Percentiles rank a stretch among this genome's conserved stretches.
phyloP scores from a whole-genome alignment of 768 basidiomycete genomes.

The Hygrophorus russula region DNA sequence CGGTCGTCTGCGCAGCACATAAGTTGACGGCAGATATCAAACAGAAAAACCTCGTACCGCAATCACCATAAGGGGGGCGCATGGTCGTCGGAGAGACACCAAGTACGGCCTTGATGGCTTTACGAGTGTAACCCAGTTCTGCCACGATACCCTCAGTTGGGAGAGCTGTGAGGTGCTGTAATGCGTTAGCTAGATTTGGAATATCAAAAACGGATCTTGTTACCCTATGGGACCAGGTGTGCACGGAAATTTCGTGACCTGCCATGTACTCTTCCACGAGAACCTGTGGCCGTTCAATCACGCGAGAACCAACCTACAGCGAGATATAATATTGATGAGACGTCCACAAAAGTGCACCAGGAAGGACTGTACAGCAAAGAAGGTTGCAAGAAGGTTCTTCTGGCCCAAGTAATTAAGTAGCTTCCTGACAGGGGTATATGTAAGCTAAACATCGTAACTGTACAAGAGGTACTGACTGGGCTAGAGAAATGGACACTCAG shows the following conservation, averaged over 20 bases:
- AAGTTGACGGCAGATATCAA: background rate
- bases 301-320: constrained; percentile 42
- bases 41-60: constrained; percentile 28
- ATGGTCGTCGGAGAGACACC: constrained; percentile 71
- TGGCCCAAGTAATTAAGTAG: constrained; percentile 61
- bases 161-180: constrained; percentile 51
- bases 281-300: constrained; percentile 64
- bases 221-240: constrained; percentile 85
- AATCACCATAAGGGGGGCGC: constrained; percentile 79
- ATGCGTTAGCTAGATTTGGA: constrained; percentile 5
- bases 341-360: background rate
- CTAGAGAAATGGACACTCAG: constrained; percentile 18
- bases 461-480: constrained; percentile 30
- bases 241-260: constrained; percentile 74
- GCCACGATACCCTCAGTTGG: constrained; percentile 83
- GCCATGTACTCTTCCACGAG: constrained; percentile 73
- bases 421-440: constrained; percentile 26
- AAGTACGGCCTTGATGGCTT: constrained; percentile 66
- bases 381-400: constrained; percentile 65
- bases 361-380: constrained; percentile 62
- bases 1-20: constrained; percentile 55
- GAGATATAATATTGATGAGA: background rate
- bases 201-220: background rate
- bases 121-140: constrained; percentile 86
- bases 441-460: constrained; percentile 5